A percentile compares a stretch with the other conserved stretches of the same genome.
phyloP scores from a whole-genome alignment of 192 early-diverging fungal genomes.

The Phlyctochytrium arcticum region DNA sequence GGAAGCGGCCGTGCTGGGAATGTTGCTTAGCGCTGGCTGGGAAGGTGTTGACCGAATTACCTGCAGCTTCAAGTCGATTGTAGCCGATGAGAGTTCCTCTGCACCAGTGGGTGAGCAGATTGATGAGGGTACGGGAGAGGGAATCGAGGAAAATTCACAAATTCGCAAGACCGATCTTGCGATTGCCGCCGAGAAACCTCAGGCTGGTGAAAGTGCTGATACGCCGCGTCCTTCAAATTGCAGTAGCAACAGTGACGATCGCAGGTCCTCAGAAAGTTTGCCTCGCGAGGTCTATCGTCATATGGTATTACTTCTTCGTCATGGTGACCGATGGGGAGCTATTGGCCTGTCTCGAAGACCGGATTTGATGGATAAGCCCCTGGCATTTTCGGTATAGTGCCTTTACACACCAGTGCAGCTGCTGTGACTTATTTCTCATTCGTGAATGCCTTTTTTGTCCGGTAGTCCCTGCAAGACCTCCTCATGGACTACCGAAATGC shows the following conservation, averaged over 20 bases:
- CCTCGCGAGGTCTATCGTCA: slow-evolving; percentile 37
- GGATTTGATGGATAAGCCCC: slow-evolving; percentile 39
- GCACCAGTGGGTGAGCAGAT: slow-evolving; percentile 38
- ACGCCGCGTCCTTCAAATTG: too few relatives aligned
- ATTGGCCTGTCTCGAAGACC: slow-evolving; percentile 37
- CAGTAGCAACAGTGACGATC: too few relatives aligned
- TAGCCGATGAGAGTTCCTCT: not conserved
- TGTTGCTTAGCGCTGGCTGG: slow-evolving; percentile 25
- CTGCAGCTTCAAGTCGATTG: not conserved
- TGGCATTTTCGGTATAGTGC: slow-evolving; percentile 32
- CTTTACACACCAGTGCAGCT: too few relatives aligned
- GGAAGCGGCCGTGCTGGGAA: slow-evolving; percentile 39
- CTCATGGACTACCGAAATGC: slow-evolving; percentile 29
- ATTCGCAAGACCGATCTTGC: too few relatives aligned
- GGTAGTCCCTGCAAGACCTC: slow-evolving; percentile 21
- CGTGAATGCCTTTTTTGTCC: too few relatives aligned
- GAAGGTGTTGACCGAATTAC: slow-evolving; percentile 32
- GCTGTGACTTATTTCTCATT: too few relatives aligned
- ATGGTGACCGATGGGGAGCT: slow-evolving; percentile 34
- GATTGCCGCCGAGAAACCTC: too few relatives aligned
- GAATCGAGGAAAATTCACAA: too few relatives aligned
- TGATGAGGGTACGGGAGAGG: slow-evolving; percentile 10
- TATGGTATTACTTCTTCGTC: slow-evolving; percentile 38
- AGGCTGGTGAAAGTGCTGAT: too few relatives aligned
- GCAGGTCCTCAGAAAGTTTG: not conserved